Evolutionary conservation across 2,329 filamentous ascomycete genomes (phyloP), one percentile per base, ranked within the genome.

Genomic region (Colletotrichum cordylinicola): DNA sequence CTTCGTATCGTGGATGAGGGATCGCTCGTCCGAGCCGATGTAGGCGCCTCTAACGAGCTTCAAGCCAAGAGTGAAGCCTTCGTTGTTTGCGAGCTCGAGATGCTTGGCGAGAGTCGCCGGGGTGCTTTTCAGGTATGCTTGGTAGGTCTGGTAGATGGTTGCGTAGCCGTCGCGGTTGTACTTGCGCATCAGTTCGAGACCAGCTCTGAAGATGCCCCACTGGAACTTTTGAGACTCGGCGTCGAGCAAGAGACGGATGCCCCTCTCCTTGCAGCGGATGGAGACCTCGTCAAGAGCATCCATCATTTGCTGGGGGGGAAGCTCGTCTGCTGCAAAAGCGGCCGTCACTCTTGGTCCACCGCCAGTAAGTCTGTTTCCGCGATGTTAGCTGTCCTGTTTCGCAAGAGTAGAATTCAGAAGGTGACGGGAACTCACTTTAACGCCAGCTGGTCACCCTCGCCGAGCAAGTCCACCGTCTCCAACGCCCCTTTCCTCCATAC

Each of bases 171-270:
- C 86, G 77, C 87, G 90, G 86, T 98, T 98, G 87, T 94, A 96
- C 82, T 90, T 92, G 80, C 91, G 90, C 87, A 96, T 94, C 79
- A 95, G 93, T 27, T 90, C 86, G 67, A 97, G 84, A 7, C 93
- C 95, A 93, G 95, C 96, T 79, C 91, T 90, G 82, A 96, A 93
- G 77, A 98, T 96, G 10, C 95, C 95, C 9, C 90, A 87, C 85
- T 98, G 94, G 39, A 97, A 90, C 72, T 91, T 90, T 73, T 93
- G 92, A 83, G 98, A 95, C 84, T 98, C 96, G 2, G 95, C 96
- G 78, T 98, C 95, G 76, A 98, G 95, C 3, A 98, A 90, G 2
- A 98, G 89, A 3, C 91, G 90, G 2, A 98, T 91, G 24, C 93
- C 92, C 65, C 93, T 92, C 43, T 90, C 87, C 4, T 91, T 89